Evolutionary conservation across 148 eudicot species (phyloP), one percentile per base, ranked within the genome.

Genomic region (Tetragonia tetragonoides): DNA sequence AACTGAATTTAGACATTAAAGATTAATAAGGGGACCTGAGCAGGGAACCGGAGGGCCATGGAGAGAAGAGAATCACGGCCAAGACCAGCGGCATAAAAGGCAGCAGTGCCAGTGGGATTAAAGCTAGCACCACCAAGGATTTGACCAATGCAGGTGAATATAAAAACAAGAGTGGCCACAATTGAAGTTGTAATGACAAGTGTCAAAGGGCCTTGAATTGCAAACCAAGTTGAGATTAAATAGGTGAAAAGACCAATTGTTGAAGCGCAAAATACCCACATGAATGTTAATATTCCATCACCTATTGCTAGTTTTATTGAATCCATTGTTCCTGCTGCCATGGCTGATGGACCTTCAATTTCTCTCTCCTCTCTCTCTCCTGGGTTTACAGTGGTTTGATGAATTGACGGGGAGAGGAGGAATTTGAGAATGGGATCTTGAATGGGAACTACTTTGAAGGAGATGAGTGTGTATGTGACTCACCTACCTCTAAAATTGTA

Each of bases 191-290:
- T 87, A 46, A 88, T 84, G 18, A 80, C 38, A 3, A 90, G 82
- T 9, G 84, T 38, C 0, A 81, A 51, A 10, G 79, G 23, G 18
- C 87, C 88, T 47, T 86, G 75, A 10, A 86, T 80, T 7, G 90
- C 90, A 18, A 87, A 5, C 0, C 78, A 65, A 0, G 81, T 23
- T 1, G 91, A 81, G 7, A 92, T 82, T 7, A 85, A 38, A 65
- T 83, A 76, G 0, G 90, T 86, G 3, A 73, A 4, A 0, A 76
- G 73, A 0, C 92, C 90, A 1, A 90, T 75, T 0, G 92, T 77
- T 1, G 97, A 87, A 1, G 92, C 88, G 20, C 88, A 88, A 73
- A 92, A 87, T 3, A 90, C 86, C 97, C 97, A 92, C 89, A 89
- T 76, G 72, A 82, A 81, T 0, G 97, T 92, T 46, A 92, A 34